Base-by-base conservation (phyloP, 805 yeast genomes). In the Kazachstania martiniae region DNA sequence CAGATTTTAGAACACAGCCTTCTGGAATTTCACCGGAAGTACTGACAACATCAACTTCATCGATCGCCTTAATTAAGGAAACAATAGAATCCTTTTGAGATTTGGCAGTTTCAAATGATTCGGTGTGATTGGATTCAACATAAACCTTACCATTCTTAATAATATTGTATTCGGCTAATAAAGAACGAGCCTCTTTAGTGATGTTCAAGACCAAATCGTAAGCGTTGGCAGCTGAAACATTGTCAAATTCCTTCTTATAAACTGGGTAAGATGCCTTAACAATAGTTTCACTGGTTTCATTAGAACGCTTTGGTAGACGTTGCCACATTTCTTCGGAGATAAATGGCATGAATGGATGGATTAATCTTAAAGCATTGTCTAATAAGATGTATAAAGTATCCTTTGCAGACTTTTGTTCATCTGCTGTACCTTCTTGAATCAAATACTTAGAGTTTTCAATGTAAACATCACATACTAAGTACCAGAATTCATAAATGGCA, bases 321-420 rank as follows among this genome's bases (percentile, higher is more conserved):
- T 91, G 98, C 96, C 96, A 91, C 83, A 91, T 74, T 68, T 91
- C 98, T 63, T 91, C 98, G 29, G 97, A 79, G 45, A 91, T 67
- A 57, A 74, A 91, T 25, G 98, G 98, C 98, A 91, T 91, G 68
- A 85, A 91, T 58, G 98, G 98, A 57, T 89, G 97, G 47, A 89
- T 91, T 65, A 91, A 57, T 57, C 71, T 78, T 65, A 89, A 71
- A 8, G 95, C 95, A 44, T 81, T 82, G 52, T 91, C 97, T 46
- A 89, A 69, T 64, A 94, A 74, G 22, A 91, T 83, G 74, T 86
- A 91, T 45, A 91, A 69, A 16, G 97, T 91, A 58, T 89, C 93
- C 65, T 79, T 82, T 12, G 97, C 98, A 34, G 94, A 82, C 59
- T 73, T 72, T 65, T 77, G 71, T 66, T 91, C 94, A 41, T 62